Base-by-base conservation (phyloP, 2,329 filamentous ascomycete genomes). In the Taxawa tesnikishii region DNA sequence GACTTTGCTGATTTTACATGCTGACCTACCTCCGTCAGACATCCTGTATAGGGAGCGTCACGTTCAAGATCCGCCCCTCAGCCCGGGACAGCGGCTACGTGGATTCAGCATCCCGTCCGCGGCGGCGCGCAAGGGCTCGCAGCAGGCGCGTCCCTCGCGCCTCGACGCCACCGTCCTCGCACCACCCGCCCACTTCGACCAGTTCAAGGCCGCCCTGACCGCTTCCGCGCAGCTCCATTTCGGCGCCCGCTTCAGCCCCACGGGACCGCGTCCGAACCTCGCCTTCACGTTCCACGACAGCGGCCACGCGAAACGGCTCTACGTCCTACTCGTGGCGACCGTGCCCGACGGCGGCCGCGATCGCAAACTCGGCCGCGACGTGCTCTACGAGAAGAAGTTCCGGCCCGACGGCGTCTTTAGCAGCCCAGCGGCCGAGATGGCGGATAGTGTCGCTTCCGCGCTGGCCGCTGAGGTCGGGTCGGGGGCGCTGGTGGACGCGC, bases 251-350 rank as follows among this genome's bases (percentile, higher is more conserved):
- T 29, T 29, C n/a, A 21, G 16, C 10, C 12, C n/a, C n/a, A n/a
- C n/a, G n/a, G n/a, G n/a, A n/a, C n/a, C n/a, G n/a, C n/a, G n/a
- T n/a, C n/a, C n/a, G n/a, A n/a, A n/a, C n/a, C n/a, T 42, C 5
- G 31, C 35, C 10, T 26, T 46, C 26, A 31, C 26, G 4, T 43
- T 37, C 36, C 41, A 49, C 24, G 41, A 43, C 29, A 45, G 42
- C 29, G 28, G 42, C 29, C 33, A 39, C 18, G 26, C 40, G 6
- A 40, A 49, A 30, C 39, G 44, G 3, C 63, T 66, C 21, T 75
- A 74, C 35, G 45, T 75, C 13, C 56, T 76, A 11, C 50, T 75
- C 10, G 64, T 73, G 9, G 70, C 69, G 1, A 65, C 66, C 15
- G 28, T 46, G 1, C 36, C 43, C 2, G 15, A 31, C 15, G 65